These are phyloP conservation scores for Hygrocybe punicea DNA, from an alignment of 768 basidiomycete genomes.

Conservation along the genomic window DNA sequence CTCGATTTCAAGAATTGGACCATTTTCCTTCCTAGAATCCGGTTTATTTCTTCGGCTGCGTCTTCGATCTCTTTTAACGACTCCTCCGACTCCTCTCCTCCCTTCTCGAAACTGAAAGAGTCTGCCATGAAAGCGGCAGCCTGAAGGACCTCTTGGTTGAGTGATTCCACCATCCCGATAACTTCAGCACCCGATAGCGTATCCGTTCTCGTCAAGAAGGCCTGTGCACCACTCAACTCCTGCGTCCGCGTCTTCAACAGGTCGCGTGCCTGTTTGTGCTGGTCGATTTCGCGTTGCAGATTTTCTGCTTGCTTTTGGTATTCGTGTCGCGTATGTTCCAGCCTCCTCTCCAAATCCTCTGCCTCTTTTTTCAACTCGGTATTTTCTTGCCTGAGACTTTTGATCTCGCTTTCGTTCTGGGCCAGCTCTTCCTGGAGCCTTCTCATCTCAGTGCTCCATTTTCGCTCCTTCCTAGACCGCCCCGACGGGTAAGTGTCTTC, in stretches of 20 bases:
- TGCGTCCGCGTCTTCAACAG: neutral
- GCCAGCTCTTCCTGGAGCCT: neutral
- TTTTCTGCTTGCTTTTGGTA: neutral
- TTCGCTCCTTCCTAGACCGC: too few species aligned
- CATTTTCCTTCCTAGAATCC: neutral
- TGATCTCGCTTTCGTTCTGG: neutral
- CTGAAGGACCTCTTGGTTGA: conserved; percentile 4
- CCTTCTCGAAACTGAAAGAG: neutral
- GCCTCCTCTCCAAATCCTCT: neutral
- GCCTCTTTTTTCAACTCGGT: neutral
- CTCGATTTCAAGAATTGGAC: neutral
- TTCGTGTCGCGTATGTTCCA: neutral
- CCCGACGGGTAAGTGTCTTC: too few species aligned
- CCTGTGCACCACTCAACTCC: neutral
- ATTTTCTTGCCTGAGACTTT: neutral
- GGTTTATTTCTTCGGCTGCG: neutral
- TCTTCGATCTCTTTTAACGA: neutral
- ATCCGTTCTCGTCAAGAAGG: neutral
- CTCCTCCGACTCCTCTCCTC: neutral
- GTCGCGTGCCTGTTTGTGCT: neutral
- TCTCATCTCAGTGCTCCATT: neutral
- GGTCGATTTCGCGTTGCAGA: neutral
- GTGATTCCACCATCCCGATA: neutral
- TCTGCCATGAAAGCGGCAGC: neutral
- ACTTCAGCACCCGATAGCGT: neutral